A percentile compares a stretch with the other conserved stretches of the same genome.
phyloP scores from a whole-genome alignment of 768 basidiomycete genomes.

The Clavaria fumosa region DNA sequence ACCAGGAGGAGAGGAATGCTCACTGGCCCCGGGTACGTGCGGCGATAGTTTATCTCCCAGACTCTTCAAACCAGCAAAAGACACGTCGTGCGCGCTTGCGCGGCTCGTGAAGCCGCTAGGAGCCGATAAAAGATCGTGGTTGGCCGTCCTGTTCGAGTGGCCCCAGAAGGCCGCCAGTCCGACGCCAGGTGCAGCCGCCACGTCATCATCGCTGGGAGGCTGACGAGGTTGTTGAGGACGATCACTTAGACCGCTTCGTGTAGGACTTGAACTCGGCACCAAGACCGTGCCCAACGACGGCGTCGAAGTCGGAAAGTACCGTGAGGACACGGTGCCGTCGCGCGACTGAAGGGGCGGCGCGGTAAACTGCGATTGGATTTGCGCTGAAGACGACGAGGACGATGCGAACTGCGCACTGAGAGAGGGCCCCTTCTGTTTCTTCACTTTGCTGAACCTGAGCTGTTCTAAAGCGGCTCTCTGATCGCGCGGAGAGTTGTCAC shows the following conservation, averaged over 20 bases:
- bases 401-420: conserved; percentile 12
- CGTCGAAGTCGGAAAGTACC: conserved; percentile 37
- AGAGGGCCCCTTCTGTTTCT: conserved; percentile 16
- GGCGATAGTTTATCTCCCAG: conserved; percentile 23
- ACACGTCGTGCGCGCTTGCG: conserved; percentile 31
- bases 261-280: conserved; percentile 65
- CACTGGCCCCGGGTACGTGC: conserved; percentile 50
- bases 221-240: conserved; percentile 26
- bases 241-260: conserved; percentile 24
- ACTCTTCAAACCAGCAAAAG: conserved; percentile 31
- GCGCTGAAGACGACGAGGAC: conserved; percentile 14
- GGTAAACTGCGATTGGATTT: conserved; percentile 15
- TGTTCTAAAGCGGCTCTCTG: conserved; percentile 32
- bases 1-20: conserved; percentile 52
- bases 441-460: conserved; percentile 29
- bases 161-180: conserved; percentile 23
- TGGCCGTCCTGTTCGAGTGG: conserved; percentile 19
- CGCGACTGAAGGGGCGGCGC: conserved; percentile 52
- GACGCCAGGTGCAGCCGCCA: conserved; percentile 26
- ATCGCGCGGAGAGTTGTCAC: conserved; percentile 10
- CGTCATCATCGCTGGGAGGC: conserved; percentile 26
- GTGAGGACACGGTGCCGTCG: conserved; percentile 55
- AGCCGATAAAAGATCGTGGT: conserved; percentile 39
- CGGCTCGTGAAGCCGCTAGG: conserved; percentile 42
- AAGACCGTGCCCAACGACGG: conserved; percentile 42